Evolutionary conservation across 495 filamentous ascomycete genomes (phyloP), one percentile per base, ranked within the genome.

Genomic region (Penicillium lagena): DNA sequence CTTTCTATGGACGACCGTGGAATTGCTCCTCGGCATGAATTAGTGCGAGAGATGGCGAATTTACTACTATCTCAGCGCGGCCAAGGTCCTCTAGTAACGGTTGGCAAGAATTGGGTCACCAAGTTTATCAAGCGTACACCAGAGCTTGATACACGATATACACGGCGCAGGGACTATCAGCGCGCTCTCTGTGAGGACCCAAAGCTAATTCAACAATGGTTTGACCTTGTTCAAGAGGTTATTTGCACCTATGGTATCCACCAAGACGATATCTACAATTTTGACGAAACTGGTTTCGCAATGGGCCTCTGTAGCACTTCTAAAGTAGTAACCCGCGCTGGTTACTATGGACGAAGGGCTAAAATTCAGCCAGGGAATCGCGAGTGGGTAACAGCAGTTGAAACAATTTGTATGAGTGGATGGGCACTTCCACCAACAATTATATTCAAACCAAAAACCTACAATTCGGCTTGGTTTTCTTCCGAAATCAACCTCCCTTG

Each of bases 231-330:
- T 42, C 17, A 41, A 39, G 56, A 66, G 35, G 58, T 53, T 38
- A 52, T 55, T 22, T 46, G 32, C 1, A 59, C 70, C 45, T 60
- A 73, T 41, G 49, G 55, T 7, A 67, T 74, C 40, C 12, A 41
- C 12, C 42, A 63, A 29, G 55, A 60, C 36, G 62, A 75, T 59
- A 63, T 68, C 40, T 72, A 68, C 44, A 76, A 73, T 49, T 73
- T 76, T 55, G 62, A 76, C 51, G 60, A 77, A 52, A 69, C 62
- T 45, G 56, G 66, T 43, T 63, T 73, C 59, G 35, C 58, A 40
- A 73, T 77, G 42, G 63, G 64, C 14, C 39, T 68, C 30, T 56
- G 63, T 46, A 34, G 40, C 6, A 51, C 49, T 35, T 40, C 35
- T 29, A 56, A 56, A 44, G 60, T 68, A 40, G 59, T 39, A 39